Evolutionary conservation across 2,329 filamentous ascomycete genomes (phyloP), one percentile per base, ranked within the genome.

Genomic region (Fusarium secorum): DNA sequence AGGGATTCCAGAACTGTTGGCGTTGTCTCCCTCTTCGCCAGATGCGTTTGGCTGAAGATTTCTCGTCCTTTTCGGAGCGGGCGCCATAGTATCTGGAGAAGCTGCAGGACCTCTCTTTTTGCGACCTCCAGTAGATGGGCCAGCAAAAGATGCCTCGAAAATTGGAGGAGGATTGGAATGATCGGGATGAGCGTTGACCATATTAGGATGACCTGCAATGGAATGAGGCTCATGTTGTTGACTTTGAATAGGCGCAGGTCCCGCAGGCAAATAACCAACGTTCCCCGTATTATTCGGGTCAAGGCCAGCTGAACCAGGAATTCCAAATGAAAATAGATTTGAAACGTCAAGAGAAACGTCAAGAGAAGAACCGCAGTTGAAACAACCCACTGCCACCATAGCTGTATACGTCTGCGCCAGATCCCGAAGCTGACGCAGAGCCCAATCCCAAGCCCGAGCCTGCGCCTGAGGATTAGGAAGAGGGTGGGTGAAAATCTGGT

Each of bases 61-160:
- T 51, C 64, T 41, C 11, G 24, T 51, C 33, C 64, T 49, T 42
- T 60, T 62, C 26, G 30, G 39, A n/a, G 22, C 49, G n/a, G 44
- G 56, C 14, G 28, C n/a, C 13, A 28, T 26, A n/a, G n/a, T 24
- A 22, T n/a, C 11, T 7, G 62, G 33, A 7, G 64, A 32, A 9
- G 48, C 28, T n/a, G 15, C 44, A n/a, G 15, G 48, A 22, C 18
- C 15, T 39, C 63, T 67, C 44, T 67, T 67, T 22, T 14, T 46
- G 28, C 33, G 14, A 35, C 26, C n/a, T n/a, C n/a, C n/a, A n/a
- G n/a, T n/a, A n/a, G n/a, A 4, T 11, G 35, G 48, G 22, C 26
- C 15, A 39, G 35, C 24, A 18, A 32, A 18, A 7, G 38, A 35
- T 8, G 11, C 15, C 38, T 48, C 33, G 28, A 20, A 7, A 28